A percentile compares a stretch with the other conserved stretches of the same genome.
Evolutionary conservation across 495 filamentous ascomycete species (phyloP).

Genomic region (Penicillium egyptiacum): DNA sequence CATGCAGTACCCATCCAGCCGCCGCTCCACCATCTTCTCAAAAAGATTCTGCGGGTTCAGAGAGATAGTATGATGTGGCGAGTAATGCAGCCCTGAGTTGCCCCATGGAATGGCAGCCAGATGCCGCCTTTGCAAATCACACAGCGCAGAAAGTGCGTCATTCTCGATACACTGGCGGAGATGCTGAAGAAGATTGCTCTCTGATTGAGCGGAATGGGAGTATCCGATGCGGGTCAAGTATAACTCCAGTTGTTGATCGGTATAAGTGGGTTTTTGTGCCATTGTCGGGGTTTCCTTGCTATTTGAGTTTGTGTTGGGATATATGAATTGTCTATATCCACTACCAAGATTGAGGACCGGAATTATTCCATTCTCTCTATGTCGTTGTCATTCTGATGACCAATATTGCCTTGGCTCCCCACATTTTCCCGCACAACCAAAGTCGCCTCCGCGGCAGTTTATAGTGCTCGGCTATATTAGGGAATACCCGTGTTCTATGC

Average conservation of each 20-base stretch:
- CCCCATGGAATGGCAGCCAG: constrained; percentile 69
- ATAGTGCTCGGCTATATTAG: neutral
- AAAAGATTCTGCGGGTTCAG: constrained; percentile 60
- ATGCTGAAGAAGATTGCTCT: constrained; percentile 19
- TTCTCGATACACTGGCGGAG: constrained; percentile 23
- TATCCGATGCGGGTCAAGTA: constrained; percentile 40
- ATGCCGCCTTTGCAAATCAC: constrained; percentile 42
- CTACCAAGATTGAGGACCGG: neutral
- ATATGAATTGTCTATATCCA: neutral
- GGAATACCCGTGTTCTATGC: neutral
- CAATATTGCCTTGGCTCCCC: neutral
- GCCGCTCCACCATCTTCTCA: constrained; percentile 61
- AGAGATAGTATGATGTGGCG: constrained; percentile 51
- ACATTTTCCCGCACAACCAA: neutral
- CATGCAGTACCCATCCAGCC: constrained; percentile 79
- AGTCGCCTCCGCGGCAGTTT: neutral
- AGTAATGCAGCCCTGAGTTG: constrained; percentile 61
- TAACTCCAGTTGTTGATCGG: constrained; percentile 32
- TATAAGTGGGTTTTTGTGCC: constrained; percentile 24
- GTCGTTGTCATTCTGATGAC: neutral
- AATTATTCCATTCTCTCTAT: neutral
- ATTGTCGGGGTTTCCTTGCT: constrained; percentile 1
- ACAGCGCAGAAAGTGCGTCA: constrained; percentile 28
- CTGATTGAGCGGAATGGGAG: constrained; percentile 12
- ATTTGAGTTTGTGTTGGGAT: neutral